Percentiles rank a stretch among this genome's conserved stretches.
These are phyloP conservation scores for Dillenia suffruticosa DNA, from an alignment of 164 flowering plant species.

Conservation along the genomic window DNA sequence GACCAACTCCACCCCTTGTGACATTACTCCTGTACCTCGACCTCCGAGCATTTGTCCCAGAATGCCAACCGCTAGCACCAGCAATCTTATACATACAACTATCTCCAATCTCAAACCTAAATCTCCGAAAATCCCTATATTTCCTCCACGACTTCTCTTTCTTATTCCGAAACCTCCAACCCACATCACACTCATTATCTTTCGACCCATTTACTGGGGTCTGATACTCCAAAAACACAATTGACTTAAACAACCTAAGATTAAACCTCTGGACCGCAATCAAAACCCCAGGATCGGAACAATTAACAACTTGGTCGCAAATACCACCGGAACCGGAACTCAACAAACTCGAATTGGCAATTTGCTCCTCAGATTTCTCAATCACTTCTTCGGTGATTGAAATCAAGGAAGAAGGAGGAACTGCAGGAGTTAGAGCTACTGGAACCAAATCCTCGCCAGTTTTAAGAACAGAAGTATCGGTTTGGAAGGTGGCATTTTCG, in stretches of 20 bases:
- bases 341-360: slow-evolving; percentile 19
- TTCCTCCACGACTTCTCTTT: slow-evolving; percentile 96
- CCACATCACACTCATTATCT: slow-evolving; percentile 77
- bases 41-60: slow-evolving; percentile 78
- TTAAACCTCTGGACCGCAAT: slow-evolving; percentile 72
- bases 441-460: slow-evolving; percentile 76
- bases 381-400: slow-evolving; percentile 41
- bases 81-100: slow-evolving; percentile 55
- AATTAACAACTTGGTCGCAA: slow-evolving; percentile 42
- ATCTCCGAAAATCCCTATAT: slow-evolving; percentile 90
- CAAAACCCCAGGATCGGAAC: slow-evolving; percentile 75
- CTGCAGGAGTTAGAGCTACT: slow-evolving; percentile 11
- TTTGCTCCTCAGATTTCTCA: slow-evolving; percentile 36
- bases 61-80: slow-evolving; percentile 67
- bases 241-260: slow-evolving; percentile 54
- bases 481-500: slow-evolving; percentile 72
- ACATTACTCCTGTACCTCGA: slow-evolving; percentile 21
- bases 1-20: slow-evolving; percentile 11
- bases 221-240: slow-evolving; percentile 75
- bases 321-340: slow-evolving; percentile 22
- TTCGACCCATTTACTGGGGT: slow-evolving; percentile 70
- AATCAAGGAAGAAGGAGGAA: slow-evolving; percentile 16
- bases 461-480: slow-evolving; percentile 57
- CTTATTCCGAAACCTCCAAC: slow-evolving; percentile 90
- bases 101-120: slow-evolving; percentile 51